A percentile compares a stretch with the other conserved stretches of the same genome.
These are phyloP conservation scores for Myriosclerotinia scirpicola DNA, from an alignment of 2,329 filamentous ascomycete species.

Conservation along the genomic window DNA sequence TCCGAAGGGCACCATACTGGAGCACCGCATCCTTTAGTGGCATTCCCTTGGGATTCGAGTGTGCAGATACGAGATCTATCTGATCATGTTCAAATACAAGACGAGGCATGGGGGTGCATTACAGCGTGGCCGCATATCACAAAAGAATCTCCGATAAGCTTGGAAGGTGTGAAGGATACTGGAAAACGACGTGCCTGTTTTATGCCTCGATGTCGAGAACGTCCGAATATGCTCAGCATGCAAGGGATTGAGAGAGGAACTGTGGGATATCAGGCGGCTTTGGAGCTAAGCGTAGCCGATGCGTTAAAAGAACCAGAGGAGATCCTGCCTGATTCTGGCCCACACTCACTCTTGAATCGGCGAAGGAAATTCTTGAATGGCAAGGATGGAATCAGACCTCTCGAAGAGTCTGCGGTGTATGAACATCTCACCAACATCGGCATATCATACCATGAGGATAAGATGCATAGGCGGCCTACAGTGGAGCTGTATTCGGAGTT, in stretches of 20 bases:
- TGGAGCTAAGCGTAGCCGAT: conserved; percentile 65
- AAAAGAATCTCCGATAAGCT: conserved; percentile 48
- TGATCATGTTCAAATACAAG: conserved; percentile 63
- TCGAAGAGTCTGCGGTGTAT: conserved; percentile 58
- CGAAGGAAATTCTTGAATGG: conserved; percentile 40
- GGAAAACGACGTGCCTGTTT: conserved; percentile 36
- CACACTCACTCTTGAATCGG: conserved; percentile 30
- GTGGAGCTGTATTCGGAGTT: conserved; percentile 62
- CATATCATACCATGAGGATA: conserved; percentile 54
- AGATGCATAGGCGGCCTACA: conserved; percentile 51
- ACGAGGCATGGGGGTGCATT: conserved; percentile 61
- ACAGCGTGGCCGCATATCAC: conserved; percentile 65
- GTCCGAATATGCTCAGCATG: conserved; percentile 70
- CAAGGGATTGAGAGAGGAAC: conserved; percentile 71
- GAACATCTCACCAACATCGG: conserved; percentile 56
- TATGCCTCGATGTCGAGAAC: conserved; percentile 38
- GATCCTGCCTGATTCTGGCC: conserved; percentile 26
- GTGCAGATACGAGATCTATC: conserved; percentile 61
- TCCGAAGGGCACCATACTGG: conserved; percentile 59
- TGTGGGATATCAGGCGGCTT: conserved; percentile 66
- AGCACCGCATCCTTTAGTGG: conserved; percentile 61
- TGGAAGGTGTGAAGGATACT: conserved; percentile 35
- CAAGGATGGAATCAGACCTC: conserved; percentile 48
- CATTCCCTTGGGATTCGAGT: conserved; percentile 66
- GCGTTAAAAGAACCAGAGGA: conserved; percentile 61